A percentile compares a stretch with the other conserved stretches of the same genome.
These are phyloP conservation scores for Aspergillus pseudoterreus DNA, from an alignment of 2,329 filamentous ascomycete species.

Conservation along the genomic window DNA sequence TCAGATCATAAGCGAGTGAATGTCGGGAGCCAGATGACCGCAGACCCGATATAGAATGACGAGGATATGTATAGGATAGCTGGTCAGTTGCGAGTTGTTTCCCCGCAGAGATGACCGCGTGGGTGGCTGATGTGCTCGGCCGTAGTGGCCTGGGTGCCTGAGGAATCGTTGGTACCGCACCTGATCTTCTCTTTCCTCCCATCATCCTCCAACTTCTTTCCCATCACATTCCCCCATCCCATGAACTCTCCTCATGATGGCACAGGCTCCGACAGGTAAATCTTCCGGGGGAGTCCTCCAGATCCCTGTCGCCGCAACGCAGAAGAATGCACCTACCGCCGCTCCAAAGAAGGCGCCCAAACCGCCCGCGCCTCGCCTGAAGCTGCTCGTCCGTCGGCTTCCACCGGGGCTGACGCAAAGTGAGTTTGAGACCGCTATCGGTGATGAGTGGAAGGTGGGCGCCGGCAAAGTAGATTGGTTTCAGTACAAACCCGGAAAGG, in stretches of 20 bases:
- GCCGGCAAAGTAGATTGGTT: conserved; percentile 82
- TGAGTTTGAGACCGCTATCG: conserved; percentile 71
- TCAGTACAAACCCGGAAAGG: conserved; percentile 68
- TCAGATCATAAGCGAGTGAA: too few species aligned
- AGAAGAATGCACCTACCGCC: conserved; percentile 38
- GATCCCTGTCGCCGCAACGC: conserved; percentile 46
- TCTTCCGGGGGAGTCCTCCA: conserved; percentile 53
- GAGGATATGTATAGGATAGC: not conserved
- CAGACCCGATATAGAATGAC: not conserved
- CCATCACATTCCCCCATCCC: not conserved
- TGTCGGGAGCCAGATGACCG: not conserved
- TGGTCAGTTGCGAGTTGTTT: not conserved
- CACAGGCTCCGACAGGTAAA: conserved; percentile 26
- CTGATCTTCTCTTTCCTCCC: not conserved
- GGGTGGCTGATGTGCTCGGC: not conserved
- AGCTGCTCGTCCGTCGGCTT: conserved; percentile 78
- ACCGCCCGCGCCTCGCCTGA: conserved; percentile 62
- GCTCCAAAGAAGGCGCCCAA: conserved; percentile 45
- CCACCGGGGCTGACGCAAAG: conserved; percentile 77
- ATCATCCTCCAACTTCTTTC: not conserved
- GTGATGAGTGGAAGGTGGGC: conserved; percentile 76
- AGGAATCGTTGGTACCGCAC: not conserved
- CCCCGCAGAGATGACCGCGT: not conserved
- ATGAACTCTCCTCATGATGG: conserved; percentile 18
- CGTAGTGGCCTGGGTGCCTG: not conserved